Evolutionary conservation across 1,284 basidiomycete species (phyloP).

Genomic region (Moesziomyces aphidis): DNA sequence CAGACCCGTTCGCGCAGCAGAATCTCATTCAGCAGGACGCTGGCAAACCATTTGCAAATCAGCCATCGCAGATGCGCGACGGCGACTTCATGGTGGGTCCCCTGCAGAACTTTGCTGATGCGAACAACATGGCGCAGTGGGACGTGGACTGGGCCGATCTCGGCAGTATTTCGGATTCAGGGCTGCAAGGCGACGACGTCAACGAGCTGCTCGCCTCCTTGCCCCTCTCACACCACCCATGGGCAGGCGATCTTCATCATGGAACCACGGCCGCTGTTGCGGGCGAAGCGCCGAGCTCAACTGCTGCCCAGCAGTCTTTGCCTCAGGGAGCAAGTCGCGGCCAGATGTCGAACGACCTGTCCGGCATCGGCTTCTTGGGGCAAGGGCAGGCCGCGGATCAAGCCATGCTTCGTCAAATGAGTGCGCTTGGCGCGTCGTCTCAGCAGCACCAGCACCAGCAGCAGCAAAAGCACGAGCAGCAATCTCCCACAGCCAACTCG

Average conservation of each 20-base stretch:
- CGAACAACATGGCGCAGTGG: constrained; percentile 25
- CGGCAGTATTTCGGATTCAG: constrained; percentile 30
- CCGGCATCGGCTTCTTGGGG: constrained; percentile 1
- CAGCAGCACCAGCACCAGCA: constrained; percentile 11
- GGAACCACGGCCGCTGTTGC: constrained; percentile 8
- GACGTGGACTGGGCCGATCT: constrained; percentile 39
- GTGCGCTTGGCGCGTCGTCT: constrained; percentile 1
- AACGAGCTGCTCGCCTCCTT: constrained; percentile 35
- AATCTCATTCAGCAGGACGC: constrained; percentile 15
- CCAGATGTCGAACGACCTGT: not conserved
- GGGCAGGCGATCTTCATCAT: constrained; percentile 52
- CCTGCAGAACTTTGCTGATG: constrained; percentile 25
- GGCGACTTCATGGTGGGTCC: constrained; percentile 13
- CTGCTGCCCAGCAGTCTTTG: constrained; percentile 2
- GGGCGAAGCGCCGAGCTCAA: not conserved
- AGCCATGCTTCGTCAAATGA: constrained; percentile 20
- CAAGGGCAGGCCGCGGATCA: constrained; percentile 12
- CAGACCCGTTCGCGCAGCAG: constrained; percentile 17
- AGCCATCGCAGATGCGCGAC: constrained; percentile 9
- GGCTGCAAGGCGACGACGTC: constrained; percentile 23
- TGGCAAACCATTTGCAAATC: constrained; percentile 3
- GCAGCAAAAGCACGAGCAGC: no score
- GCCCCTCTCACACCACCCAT: constrained; percentile 49
- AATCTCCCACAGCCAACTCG: no score
- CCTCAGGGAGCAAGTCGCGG: not conserved